Evolutionary conservation across 768 basidiomycete genomes (phyloP), one percentile per base, ranked within the genome.

Genomic region (Hebeloma cylindrosporum): DNA sequence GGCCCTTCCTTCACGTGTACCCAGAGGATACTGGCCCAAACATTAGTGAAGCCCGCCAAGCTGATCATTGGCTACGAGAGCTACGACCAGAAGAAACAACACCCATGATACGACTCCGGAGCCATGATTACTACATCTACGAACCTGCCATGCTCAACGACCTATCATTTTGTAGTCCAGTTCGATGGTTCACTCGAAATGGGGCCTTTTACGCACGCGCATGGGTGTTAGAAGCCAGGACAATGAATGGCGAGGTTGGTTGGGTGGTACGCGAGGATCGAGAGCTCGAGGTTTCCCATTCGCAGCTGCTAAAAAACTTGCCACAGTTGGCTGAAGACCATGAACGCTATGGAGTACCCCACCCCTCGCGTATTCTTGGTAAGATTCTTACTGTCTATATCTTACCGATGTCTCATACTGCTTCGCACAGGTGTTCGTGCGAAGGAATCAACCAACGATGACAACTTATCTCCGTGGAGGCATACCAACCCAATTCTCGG

Each of bases 11-110:
- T n/a, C n/a, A n/a, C n/a, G n/a, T n/a, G n/a, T n/a, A n/a, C n/a
- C 66, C 66, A 5, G 63, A 69, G 48, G 68, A 69, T 47, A 35
- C 45, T 9, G 57, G 61, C 14, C n/a, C 22, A 6, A 2, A 20
- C 4, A 32, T 53, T 3, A 9, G 30, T 1, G 56, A 67, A 36
- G 54, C 52, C n/a, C 40, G 43, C 11, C 55, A 58, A 27, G 53
- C 49, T 0, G 16, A 23, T 3, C 50, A 49, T 1, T 69, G 66
- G 69, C 50, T 61, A 0, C 6, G 57, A 3, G 62, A 69, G 25
- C 22, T 62, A 5, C 40, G 10, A 9, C 10, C 25, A 1, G 48
- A 57, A 18, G 27, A 28, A 10, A 36, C 18, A 0, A 67, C 62
- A 3, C 67, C 68, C 0, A 61, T 65, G 54, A 31, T 57, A 1